phyloP scores from a whole-genome alignment of 2,329 filamentous ascomycete genomes.

The Aspergillus awamori region DNA sequence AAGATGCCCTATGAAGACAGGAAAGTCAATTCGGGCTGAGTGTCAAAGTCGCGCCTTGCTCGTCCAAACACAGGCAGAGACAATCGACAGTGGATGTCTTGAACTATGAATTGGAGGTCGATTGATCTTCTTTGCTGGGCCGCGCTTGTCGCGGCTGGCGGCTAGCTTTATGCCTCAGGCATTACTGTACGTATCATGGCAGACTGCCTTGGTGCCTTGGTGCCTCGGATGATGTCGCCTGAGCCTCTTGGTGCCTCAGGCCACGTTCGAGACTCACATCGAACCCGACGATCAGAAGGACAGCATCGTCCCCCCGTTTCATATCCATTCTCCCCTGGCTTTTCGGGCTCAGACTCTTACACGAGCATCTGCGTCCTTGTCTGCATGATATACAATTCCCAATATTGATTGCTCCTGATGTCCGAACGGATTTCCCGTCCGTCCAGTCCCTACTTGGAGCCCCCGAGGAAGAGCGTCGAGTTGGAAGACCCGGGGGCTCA shows the following conservation, averaged over 20 bases:
- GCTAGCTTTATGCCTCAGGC: conserved; percentile 13
- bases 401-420: conserved; percentile 32
- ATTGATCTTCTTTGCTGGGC: background rate
- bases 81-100: background rate
- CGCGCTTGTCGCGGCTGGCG: conserved; percentile 25
- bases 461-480: conserved; percentile 58
- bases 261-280: conserved; percentile 34
- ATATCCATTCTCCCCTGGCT: conserved; percentile 20
- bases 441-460: conserved; percentile 51
- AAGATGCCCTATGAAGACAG: conserved; percentile 1
- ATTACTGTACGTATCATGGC: background rate
- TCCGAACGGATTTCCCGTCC: conserved; percentile 41
- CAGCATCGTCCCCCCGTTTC: conserved; percentile 26
- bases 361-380: background rate
- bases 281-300: conserved; percentile 28
- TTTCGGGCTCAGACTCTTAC: conserved; percentile 7
- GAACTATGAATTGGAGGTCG: background rate
- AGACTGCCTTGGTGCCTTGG: background rate
- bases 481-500: conserved; percentile 60
- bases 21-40: conserved; percentile 9
- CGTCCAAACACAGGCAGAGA: conserved; percentile 9
- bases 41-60: background rate
- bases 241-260: conserved; percentile 20
- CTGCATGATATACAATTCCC: conserved; percentile 26
- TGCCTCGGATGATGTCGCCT: background rate